A percentile compares a stretch with the other conserved stretches of the same genome.
These are phyloP conservation scores for Leishmania gerbilli DNA, from an alignment of 208 protist species.

Conservation along the genomic window DNA sequence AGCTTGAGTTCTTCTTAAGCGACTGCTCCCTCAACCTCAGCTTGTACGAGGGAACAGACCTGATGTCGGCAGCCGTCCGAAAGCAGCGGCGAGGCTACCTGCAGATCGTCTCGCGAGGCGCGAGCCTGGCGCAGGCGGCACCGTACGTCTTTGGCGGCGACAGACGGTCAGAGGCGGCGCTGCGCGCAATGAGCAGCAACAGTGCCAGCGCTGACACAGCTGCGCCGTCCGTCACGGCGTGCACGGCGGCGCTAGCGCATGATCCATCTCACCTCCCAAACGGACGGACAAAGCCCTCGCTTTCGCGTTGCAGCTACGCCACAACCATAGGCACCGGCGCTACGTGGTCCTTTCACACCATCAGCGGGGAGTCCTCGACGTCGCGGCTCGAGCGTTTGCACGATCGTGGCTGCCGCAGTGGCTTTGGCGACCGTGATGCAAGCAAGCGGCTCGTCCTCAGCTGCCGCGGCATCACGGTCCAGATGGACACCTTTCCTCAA, in stretches of 20 bases:
- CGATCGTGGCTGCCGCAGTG: conserved; percentile 28
- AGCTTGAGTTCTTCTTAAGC: conserved; percentile 44
- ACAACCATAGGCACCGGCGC: not conserved
- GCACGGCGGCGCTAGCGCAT: not conserved
- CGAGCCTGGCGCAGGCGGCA: conserved; percentile 9
- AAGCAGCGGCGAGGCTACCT: conserved; percentile 32
- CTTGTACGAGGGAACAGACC: conserved; percentile 57
- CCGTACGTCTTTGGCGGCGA: conserved; percentile 7
- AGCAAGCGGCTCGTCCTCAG: conserved; percentile 57
- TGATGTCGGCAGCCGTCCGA: conserved; percentile 35
- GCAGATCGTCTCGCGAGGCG: conserved; percentile 27
- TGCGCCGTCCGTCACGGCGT: not conserved
- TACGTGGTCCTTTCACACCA: not conserved
- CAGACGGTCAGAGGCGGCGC: not conserved
- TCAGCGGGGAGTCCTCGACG: conserved; percentile 22
- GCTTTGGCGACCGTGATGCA: conserved; percentile 41
- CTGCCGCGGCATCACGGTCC: conserved; percentile 47
- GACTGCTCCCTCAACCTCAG: conserved; percentile 44
- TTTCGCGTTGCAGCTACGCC: not conserved
- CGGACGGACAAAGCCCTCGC: not conserved
- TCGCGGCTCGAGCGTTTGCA: conserved; percentile 24
- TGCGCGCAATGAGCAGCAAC: not conserved
- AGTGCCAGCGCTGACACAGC: not conserved
- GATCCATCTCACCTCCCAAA: not conserved
- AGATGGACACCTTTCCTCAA: conserved; percentile 50